Base-by-base conservation (phyloP, 2,329 filamentous ascomycete genomes). In the Alternaria metachromatica region DNA sequence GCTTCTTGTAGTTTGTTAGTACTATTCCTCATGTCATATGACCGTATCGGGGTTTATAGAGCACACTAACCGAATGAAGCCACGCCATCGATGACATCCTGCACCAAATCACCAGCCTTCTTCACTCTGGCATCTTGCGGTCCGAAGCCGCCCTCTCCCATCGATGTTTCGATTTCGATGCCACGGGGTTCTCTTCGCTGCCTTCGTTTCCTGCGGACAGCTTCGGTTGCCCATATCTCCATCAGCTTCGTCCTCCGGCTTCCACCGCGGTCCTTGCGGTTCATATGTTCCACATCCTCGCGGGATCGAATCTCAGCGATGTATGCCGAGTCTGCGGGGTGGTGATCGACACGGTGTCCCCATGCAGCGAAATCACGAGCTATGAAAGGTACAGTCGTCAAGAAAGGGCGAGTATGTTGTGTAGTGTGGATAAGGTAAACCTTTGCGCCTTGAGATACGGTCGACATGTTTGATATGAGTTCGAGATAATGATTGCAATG, bases 191-290 rank as follows among this genome's bases (percentile, higher is more conserved):
- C 26, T 11, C 21, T 30, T 23, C 33, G 44, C 2, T 44, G 50
- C 28, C 59, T 58, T 26, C 51, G 30, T 33, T 65, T 70, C 10
- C 65, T 53, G 2, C 30, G 25, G 0, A 71, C 41, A 5, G 68
- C 45, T 48, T 71, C 70, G 10, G 56, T 57, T 10, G 66, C 68
- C 70, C 66, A 72, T 15, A 72, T 62, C 41, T 66, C 68, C 62
- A 69, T 69, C 13, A 72, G 7, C 25, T 64, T 61, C 3, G 60
- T 55, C 33, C 64, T 55, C n/a, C 58, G 59, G 33, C 60, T 62
- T 20, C 25, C 43, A n/a, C 57, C 56, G 18, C 60, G 55, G 18
- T 43, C 55, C 18, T 25, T 62, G 41, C 44, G 60, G 10, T 59
- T 58, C 28, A 41, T 48, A 3, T 67, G 63, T 26, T 53, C 25